A percentile compares a stretch with the other conserved stretches of the same genome.
Conservation (phyloP, 225 moss, liverwort and hornwort species). For the Bryoerythrophyllum caledonicum region DNA sequence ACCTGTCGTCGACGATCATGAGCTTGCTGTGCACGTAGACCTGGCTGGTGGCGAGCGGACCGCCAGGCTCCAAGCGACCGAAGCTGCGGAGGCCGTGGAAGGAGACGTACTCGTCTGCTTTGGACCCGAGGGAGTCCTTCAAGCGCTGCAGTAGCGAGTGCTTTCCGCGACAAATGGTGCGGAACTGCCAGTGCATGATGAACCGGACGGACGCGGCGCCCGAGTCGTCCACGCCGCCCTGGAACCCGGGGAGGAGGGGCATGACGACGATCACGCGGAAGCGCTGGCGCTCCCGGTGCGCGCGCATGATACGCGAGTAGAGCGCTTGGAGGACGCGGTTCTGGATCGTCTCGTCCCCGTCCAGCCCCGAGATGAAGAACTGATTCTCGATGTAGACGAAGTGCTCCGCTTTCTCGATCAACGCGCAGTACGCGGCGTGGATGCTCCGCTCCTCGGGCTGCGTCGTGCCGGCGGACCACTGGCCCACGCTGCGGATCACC, state of each 20-base stretch:
- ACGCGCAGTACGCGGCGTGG: slow-evolving; percentile 49
- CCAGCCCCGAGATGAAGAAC: slow-evolving; percentile 58
- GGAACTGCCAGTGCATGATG: slow-evolving; percentile 60
- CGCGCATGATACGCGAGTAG: slow-evolving; percentile 49
- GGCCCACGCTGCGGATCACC: slow-evolving; percentile 53
- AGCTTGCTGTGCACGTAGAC: slow-evolving; percentile 61
- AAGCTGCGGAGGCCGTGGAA: slow-evolving; percentile 50
- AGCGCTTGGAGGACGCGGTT: slow-evolving; percentile 51
- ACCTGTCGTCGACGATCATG: slow-evolving; percentile 54
- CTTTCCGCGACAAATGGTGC: slow-evolving; percentile 48
- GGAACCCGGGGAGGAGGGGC: slow-evolving; percentile 54
- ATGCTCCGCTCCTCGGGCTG: slow-evolving; percentile 53
- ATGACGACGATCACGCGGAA: slow-evolving; percentile 60
- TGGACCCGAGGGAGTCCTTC: slow-evolving; percentile 33
- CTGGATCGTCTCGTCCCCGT: slow-evolving; percentile 49
- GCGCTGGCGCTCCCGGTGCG: slow-evolving; percentile 21
- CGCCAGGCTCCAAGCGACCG: slow-evolving; percentile 29
- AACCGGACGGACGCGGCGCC: slow-evolving; percentile 55
- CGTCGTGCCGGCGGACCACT: slow-evolving; percentile 54
- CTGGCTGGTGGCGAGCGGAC: slow-evolving; percentile 53
- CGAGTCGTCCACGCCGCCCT: slow-evolving; percentile 52
- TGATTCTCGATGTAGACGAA: slow-evolving; percentile 58
- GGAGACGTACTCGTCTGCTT: slow-evolving; percentile 37
- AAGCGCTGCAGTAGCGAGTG: slow-evolving; percentile 42
- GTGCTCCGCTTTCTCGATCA: slow-evolving; percentile 52